Evolutionary conservation across 495 filamentous ascomycete genomes (phyloP), one percentile per base, ranked within the genome.

Genomic region (Trichoderma orchidacearum): DNA sequence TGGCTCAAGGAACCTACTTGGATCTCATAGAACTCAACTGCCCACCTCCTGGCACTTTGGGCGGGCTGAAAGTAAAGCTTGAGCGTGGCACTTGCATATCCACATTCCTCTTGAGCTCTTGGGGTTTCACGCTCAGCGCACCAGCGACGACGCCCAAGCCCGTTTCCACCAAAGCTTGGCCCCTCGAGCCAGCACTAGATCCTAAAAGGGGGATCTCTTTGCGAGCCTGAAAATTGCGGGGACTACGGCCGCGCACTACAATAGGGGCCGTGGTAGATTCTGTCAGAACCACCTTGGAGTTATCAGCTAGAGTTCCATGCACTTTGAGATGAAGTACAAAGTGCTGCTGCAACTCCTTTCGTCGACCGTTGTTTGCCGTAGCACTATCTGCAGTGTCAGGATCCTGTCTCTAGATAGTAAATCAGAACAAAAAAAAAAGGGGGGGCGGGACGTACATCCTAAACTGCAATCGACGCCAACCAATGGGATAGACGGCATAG

Each of bases 401-500:
- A 61, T 28, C 38, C 35, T 31, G 18, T 18, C 13, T n/a, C n/a
- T n/a, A n/a, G n/a, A n/a, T n/a, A n/a, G n/a, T n/a, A n/a, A n/a
- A n/a, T n/a, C n/a, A n/a, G n/a, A n/a, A n/a, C 41, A 27, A 48
- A 9, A 27, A 17, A 9, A 4, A 11, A 11, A 23, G 5, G 8
- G 3, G 0, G 27, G 21, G 52, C 15, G 15, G 7, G 11, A 66
- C 75, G 61, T 66, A 77, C 62, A 94, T 91, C 54, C 90, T 80
- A 62, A 96, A 96, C 63, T 96, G 90, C 58, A 96, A 70, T 23
- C 90, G 78, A 62, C 90, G 87, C 87, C 90, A 96, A 7, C 87
- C 84, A 56, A 95, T 87, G 23, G 90, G 90, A 62, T 91, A 90
- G 30, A 85, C 89, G n/a, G 85, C 86, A 59, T 86, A 90, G 34